These are phyloP conservation scores for Flaveria robusta DNA, from an alignment of 129 eudicot genomes.

Conservation along the genomic window DNA sequence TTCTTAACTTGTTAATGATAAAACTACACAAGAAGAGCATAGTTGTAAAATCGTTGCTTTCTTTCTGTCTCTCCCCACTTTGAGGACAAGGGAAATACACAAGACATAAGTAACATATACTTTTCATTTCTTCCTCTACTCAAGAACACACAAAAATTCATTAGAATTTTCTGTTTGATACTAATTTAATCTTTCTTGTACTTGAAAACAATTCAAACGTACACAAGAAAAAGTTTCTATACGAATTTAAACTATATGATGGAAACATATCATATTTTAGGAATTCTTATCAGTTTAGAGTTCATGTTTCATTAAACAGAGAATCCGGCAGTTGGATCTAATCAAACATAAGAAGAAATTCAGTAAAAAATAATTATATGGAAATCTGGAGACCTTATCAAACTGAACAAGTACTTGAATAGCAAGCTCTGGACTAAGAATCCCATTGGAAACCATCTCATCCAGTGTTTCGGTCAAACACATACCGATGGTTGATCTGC, in stretches of 20 bases:
- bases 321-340: too few species aligned
- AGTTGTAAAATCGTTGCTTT: neutral
- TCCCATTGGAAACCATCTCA: conserved; percentile 79
- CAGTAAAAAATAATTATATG: neutral
- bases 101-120: neutral
- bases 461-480: conserved; percentile 94
- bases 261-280: too few species aligned
- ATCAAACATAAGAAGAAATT: neutral
- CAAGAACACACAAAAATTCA: neutral
- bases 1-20: neutral
- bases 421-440: conserved; percentile 83
- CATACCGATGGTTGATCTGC: conserved; percentile 93
- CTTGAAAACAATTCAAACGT: too few species aligned
- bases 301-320: too few species aligned
- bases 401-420: conserved; percentile 95
- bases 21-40: neutral
- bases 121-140: neutral
- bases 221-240: too few species aligned
- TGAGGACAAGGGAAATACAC: neutral
- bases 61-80: neutral
- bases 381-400: conserved; percentile 59
- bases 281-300: neutral
- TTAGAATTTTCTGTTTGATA: too few species aligned
- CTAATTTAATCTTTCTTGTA: too few species aligned
- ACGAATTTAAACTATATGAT: too few species aligned